Percentiles rank a stretch among this genome's conserved stretches.
These are phyloP conservation scores for Fusarium poae DNA, from an alignment of 2,329 filamentous ascomycete genomes.

Conservation along the genomic window DNA sequence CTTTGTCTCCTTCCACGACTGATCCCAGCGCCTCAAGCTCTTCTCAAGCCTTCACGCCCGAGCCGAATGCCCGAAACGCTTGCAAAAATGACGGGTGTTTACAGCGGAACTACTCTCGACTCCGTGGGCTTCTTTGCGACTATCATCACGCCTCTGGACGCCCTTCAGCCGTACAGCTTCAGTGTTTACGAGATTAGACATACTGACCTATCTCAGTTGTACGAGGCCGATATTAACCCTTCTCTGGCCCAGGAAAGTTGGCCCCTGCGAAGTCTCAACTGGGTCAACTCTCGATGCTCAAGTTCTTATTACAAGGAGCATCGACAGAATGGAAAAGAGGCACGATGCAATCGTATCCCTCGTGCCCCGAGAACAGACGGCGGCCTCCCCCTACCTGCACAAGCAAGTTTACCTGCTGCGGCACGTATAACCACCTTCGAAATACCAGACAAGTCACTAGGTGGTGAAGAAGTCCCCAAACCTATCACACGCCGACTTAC, in stretches of 20 bases:
- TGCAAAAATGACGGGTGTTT: slow-evolving; percentile 69
- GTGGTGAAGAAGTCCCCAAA: slow-evolving; percentile 20
- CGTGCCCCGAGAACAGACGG: slow-evolving; percentile 34
- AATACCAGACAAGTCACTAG: background rate
- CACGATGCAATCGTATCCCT: slow-evolving; percentile 12
- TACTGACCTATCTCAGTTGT: slow-evolving; percentile 45
- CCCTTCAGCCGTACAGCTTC: slow-evolving; percentile 62
- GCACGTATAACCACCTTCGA: slow-evolving; percentile 24
- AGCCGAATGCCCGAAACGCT: slow-evolving; percentile 67
- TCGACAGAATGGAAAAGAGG: slow-evolving; percentile 1
- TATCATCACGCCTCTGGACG: slow-evolving; percentile 69
- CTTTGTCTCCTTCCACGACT: slow-evolving; percentile 70
- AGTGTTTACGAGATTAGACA: slow-evolving; percentile 64
- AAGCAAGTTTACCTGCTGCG: slow-evolving; percentile 4
- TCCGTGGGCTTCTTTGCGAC: slow-evolving; percentile 73
- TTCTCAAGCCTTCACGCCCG: slow-evolving; percentile 69
- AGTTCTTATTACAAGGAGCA: background rate
- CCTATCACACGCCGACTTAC: slow-evolving; percentile 52
- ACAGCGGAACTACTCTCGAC: slow-evolving; percentile 66
- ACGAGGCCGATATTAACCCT: slow-evolving; percentile 19
- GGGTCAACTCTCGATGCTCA: slow-evolving; percentile 23
- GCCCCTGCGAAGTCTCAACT: slow-evolving; percentile 25
- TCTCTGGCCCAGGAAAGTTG: slow-evolving; percentile 18
- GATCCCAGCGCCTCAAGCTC: slow-evolving; percentile 72
- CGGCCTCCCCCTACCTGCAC: slow-evolving; percentile 23